Conservation (phyloP, 768 basidiomycete genomes). For the Pleurotus ostreatus region DNA sequence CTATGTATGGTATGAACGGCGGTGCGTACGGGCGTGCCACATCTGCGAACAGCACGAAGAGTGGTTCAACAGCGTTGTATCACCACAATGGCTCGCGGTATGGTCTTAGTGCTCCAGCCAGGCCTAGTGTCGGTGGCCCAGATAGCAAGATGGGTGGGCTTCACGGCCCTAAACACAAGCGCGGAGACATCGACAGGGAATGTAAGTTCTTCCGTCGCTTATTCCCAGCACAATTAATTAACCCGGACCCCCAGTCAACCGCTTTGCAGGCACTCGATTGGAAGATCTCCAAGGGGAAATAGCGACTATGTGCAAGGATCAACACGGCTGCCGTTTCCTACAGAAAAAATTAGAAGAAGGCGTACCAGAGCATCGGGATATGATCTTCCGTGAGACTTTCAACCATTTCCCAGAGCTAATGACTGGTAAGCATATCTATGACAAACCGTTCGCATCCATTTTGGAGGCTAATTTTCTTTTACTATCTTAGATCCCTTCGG, state of each 20-base stretch:
- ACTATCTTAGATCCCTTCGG: constrained; percentile 83
- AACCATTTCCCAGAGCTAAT: constrained; percentile 97
- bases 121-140: constrained; percentile 41
- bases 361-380: constrained; percentile 91
- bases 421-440: constrained; percentile 62
- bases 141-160: constrained; percentile 86
- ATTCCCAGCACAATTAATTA: constrained; percentile 4
- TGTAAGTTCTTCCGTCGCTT: constrained; percentile 34
- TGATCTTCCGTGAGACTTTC: constrained; percentile 99
- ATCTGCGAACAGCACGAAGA: constrained; percentile 30
- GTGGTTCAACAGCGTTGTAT: constrained; percentile 74
- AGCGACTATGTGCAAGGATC: constrained; percentile 92
- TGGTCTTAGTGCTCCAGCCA: constrained; percentile 57
- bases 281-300: constrained; percentile 97
- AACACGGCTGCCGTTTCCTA: constrained; percentile 96
- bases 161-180: constrained; percentile 92
- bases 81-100: constrained; percentile 78
- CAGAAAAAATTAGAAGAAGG: constrained; percentile 99
- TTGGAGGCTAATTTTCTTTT: constrained; percentile 8
- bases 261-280: constrained; percentile 92
- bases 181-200: constrained; percentile 89
- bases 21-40: constrained; percentile 46
- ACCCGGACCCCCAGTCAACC: constrained; percentile 62
- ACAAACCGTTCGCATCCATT: neutral
- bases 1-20: constrained; percentile 45